These are phyloP conservation scores for Wickerhamiella pararugosa DNA, from an alignment of 1,139 yeast genomes.

Conservation along the genomic window DNA sequence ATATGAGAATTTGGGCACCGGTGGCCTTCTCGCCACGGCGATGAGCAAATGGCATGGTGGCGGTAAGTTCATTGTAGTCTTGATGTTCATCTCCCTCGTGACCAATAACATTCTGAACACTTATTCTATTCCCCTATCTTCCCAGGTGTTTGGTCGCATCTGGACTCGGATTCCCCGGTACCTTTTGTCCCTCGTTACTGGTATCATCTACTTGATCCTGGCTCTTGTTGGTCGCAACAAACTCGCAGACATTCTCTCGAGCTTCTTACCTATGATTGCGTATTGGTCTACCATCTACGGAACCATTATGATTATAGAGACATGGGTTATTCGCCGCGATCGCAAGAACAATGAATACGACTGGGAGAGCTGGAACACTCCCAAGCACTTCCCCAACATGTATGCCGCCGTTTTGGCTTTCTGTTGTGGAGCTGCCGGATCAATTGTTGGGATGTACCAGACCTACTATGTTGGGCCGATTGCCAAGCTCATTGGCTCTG, in stretches of 20 bases:
- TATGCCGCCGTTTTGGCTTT: conserved; percentile 50
- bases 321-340: conserved; percentile 49
- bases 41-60: conserved; percentile 64
- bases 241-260: conserved; percentile 64
- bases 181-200: conserved; percentile 54
- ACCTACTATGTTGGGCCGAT: conserved; percentile 63
- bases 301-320: conserved; percentile 58
- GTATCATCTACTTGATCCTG: conserved; percentile 45
- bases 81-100: conserved; percentile 57
- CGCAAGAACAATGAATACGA: conserved; percentile 31
- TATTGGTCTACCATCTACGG: conserved; percentile 86
- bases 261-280: conserved; percentile 86
- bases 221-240: conserved; percentile 53
- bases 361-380: conserved; percentile 54
- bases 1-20: conserved; percentile 51
- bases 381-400: conserved; percentile 41
- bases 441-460: conserved; percentile 72
- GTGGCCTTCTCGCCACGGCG: conserved; percentile 58
- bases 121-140: conserved; percentile 70
- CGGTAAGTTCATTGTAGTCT: conserved; percentile 59
- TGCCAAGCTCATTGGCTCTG: conserved; percentile 40
- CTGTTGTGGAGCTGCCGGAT: conserved; percentile 53
- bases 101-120: conserved; percentile 72
- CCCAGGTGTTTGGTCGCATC: conserved; percentile 52
- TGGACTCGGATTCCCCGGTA: conserved; percentile 64